Evolutionary conservation across 495 filamentous ascomycete genomes (phyloP).

Genomic region (Penicillium soppii): DNA sequence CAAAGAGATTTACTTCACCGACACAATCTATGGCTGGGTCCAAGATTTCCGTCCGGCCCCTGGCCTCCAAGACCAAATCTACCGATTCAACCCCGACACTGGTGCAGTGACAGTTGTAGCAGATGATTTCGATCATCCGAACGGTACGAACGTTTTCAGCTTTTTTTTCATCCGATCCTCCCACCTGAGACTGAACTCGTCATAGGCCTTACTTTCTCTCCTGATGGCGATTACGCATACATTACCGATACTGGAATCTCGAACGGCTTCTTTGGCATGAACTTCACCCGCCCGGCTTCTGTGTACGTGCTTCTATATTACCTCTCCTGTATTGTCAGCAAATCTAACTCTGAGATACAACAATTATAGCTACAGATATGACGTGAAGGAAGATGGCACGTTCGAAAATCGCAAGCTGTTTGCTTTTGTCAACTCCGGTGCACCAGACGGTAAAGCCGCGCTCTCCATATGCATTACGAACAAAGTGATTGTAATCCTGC

Average conservation of each 20-base stretch:
- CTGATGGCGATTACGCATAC: constrained; percentile 42
- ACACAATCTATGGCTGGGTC: constrained; percentile 32
- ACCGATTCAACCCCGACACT: constrained; percentile 40
- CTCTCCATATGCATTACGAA: no score
- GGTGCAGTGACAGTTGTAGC: constrained; percentile 44
- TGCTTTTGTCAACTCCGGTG: constrained; percentile 21
- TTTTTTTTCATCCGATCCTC: no score
- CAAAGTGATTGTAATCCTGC: no score
- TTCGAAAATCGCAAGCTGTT: constrained; percentile 24
- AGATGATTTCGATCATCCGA: constrained; percentile 33
- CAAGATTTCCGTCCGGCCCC: constrained; percentile 34
- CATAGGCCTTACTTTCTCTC: constrained; percentile 42
- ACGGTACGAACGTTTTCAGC: constrained; percentile 15
- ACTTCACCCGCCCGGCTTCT: constrained; percentile 16
- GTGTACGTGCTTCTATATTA: constrained; percentile 12
- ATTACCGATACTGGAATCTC: constrained; percentile 41
- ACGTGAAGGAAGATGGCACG: constrained; percentile 18
- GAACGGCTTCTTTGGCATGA: constrained; percentile 18
- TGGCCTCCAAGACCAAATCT: constrained; percentile 36
- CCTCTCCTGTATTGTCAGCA: not conserved
- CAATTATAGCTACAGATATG: constrained; percentile 19
- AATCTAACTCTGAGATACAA: not conserved
- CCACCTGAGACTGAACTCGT: not conserved
- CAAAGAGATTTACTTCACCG: constrained; percentile 52
- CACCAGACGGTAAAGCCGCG: constrained; percentile 32